Percentiles rank a stretch among this genome's conserved stretches.
Evolutionary conservation across 257 asterid genomes (phyloP).

Genomic region (Avicennia marina): DNA sequence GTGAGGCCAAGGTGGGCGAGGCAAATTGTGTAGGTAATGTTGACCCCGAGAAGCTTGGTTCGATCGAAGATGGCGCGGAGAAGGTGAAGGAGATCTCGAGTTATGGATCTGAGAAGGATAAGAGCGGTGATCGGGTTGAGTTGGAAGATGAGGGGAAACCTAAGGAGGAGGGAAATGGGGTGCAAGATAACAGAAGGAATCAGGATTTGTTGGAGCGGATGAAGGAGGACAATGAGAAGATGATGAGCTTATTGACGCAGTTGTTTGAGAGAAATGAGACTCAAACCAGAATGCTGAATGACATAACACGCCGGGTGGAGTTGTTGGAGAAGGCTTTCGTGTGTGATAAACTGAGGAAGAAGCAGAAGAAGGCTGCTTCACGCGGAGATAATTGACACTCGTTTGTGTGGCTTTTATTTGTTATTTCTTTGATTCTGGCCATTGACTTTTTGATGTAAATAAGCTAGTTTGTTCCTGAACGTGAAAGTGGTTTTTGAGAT

Average conservation of each 20-base stretch:
- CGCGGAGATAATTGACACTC: too few species aligned
- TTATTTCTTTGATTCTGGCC: too few species aligned
- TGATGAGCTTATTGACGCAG: slow-evolving; percentile 58
- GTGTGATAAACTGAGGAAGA: slow-evolving; percentile 60
- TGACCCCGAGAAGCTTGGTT: too few species aligned
- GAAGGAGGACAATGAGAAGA: slow-evolving; percentile 56
- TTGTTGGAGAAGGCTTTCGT: slow-evolving; percentile 54
- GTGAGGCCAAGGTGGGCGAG: slow-evolving; percentile 23
- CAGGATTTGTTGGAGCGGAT: slow-evolving; percentile 43
- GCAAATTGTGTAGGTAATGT: too few species aligned
- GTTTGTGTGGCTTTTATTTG: too few species aligned
- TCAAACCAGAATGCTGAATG: slow-evolving; percentile 40
- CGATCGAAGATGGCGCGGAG: too few species aligned
- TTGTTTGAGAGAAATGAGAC: slow-evolving; percentile 42
- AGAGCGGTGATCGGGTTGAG: too few species aligned
- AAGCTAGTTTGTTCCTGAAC: too few species aligned
- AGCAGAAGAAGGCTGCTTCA: slow-evolving; percentile 28
- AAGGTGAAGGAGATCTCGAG: too few species aligned
- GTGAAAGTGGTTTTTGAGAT: too few species aligned
- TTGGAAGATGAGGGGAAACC: background rate
- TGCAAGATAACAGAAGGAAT: slow-evolving; percentile 16
- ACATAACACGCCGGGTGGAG: slow-evolving; percentile 42
- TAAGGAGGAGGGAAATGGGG: background rate
- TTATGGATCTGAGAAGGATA: background rate
- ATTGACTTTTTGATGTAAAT: too few species aligned